A percentile compares a stretch with the other conserved stretches of the same genome.
Conservation (phyloP, 1,284 basidiomycete genomes). For the Ustilago cynodontis region DNA sequence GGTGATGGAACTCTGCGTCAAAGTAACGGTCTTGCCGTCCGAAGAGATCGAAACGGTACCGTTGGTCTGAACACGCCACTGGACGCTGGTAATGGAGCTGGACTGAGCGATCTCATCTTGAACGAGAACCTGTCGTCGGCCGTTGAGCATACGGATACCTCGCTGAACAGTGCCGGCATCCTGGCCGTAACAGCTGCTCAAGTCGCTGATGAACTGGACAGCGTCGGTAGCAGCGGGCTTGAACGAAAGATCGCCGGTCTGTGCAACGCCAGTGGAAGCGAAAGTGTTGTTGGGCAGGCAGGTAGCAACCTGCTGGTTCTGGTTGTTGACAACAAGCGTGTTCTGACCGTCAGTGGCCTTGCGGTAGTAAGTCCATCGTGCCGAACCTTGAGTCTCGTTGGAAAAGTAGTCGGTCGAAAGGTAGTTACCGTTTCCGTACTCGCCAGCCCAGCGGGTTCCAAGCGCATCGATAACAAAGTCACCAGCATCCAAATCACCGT, state of each 20-base stretch:
- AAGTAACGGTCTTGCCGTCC: conserved; percentile 75
- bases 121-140: conserved; percentile 85
- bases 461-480: conserved; percentile 96
- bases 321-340: conserved; percentile 82
- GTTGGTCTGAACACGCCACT: conserved; percentile 98
- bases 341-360: conserved; percentile 98
- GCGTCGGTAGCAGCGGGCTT: conserved; percentile 78
- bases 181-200: conserved; percentile 83
- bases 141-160: conserved; percentile 88
- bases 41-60: conserved; percentile 73
- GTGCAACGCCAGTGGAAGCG: conserved; percentile 77
- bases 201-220: conserved; percentile 84
- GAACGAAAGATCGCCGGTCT: conserved; percentile 79
- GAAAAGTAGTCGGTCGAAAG: conserved; percentile 71
- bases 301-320: conserved; percentile 81
- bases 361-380: conserved; percentile 76
- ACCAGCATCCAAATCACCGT: conserved; percentile 91
- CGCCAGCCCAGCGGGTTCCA: conserved; percentile 94
- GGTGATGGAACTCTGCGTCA: conserved; percentile 75
- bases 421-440: conserved; percentile 91
- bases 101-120: conserved; percentile 70
- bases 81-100: conserved; percentile 71
- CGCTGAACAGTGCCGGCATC: conserved; percentile 78
- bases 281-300: conserved; percentile 77
- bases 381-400: conserved; percentile 53